Conservation (phyloP, 495 filamentous ascomycete species). For the Podospora conica region DNA sequence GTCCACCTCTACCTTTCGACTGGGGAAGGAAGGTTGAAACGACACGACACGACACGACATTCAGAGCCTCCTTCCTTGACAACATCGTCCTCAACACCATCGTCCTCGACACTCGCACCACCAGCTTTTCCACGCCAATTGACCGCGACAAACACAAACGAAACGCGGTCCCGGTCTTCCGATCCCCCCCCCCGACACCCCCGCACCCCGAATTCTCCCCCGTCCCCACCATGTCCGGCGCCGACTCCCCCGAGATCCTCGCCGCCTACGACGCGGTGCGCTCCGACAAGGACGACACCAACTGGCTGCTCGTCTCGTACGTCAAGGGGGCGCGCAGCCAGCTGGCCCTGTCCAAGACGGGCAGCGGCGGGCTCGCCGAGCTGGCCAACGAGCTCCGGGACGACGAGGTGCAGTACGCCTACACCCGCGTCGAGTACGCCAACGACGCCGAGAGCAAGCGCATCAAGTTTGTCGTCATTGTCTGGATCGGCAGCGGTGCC, state of each 20-base stretch:
- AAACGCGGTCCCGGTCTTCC: neutral
- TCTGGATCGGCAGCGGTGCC: slow-evolving; percentile 51
- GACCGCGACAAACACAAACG: neutral
- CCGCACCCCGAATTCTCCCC: neutral
- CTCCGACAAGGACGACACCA: slow-evolving; percentile 49
- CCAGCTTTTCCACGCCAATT: neutral
- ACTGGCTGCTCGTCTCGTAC: slow-evolving; percentile 54
- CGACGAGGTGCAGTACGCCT: slow-evolving; percentile 52
- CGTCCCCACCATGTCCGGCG: slow-evolving; percentile 38
- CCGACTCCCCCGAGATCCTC: slow-evolving; percentile 41
- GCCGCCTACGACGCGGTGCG: slow-evolving; percentile 47
- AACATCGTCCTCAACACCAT: no score
- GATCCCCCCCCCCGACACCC: neutral
- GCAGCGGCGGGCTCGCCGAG: slow-evolving; percentile 46
- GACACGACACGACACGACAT: neutral
- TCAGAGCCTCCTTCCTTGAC: neutral
- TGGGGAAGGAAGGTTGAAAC: no score
- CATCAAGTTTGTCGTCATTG: slow-evolving; percentile 52
- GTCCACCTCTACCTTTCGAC: no score
- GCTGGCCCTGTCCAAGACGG: slow-evolving; percentile 42
- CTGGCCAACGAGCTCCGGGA: slow-evolving; percentile 40
- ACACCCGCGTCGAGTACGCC: slow-evolving; percentile 52
- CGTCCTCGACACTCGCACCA: no score
- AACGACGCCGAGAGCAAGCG: slow-evolving; percentile 53
- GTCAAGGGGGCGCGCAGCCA: slow-evolving; percentile 43